A percentile compares a stretch with the other conserved stretches of the same genome.
Evolutionary conservation across 2,329 filamentous ascomycete species (phyloP).

Genomic region (Cladophialophora yegresii): DNA sequence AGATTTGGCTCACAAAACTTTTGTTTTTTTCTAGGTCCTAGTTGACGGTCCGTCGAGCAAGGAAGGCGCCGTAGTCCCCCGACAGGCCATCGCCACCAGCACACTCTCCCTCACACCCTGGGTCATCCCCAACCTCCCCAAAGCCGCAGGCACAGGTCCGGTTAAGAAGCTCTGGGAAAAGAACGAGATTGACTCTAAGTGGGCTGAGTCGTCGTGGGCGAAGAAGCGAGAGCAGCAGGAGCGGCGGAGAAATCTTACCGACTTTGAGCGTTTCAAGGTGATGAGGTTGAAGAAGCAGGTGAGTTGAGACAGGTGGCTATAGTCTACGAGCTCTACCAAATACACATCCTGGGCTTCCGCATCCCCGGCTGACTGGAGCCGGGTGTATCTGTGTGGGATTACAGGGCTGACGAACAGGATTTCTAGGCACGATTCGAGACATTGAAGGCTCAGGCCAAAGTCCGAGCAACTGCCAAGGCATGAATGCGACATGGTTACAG

Average conservation of each 20-base stretch:
- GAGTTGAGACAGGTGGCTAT: slow-evolving; percentile 41
- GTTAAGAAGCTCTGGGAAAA: slow-evolving; percentile 91
- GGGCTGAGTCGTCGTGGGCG: slow-evolving; percentile 86
- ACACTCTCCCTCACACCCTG: slow-evolving; percentile 87
- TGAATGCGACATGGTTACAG: slow-evolving; percentile 31
- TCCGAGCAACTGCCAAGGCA: slow-evolving; percentile 74
- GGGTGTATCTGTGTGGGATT: background rate
- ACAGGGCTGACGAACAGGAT: slow-evolving; percentile 6
- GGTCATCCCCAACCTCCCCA: slow-evolving; percentile 81
- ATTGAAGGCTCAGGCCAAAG: slow-evolving; percentile 92
- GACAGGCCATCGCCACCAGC: slow-evolving; percentile 81
- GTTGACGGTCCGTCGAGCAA: slow-evolving; percentile 90
- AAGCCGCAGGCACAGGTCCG: slow-evolving; percentile 76
- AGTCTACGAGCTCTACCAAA: background rate
- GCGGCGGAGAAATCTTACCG: slow-evolving; percentile 86
- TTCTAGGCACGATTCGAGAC: slow-evolving; percentile 82
- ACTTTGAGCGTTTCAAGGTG: slow-evolving; percentile 99
- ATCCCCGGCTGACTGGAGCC: background rate
- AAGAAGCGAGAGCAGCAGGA: slow-evolving; percentile 86
- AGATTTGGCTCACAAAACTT: slow-evolving; percentile 6
- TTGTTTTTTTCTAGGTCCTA: slow-evolving; percentile 67
- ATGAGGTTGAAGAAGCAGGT: slow-evolving; percentile 99
- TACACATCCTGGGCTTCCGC: background rate
- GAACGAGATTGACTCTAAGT: slow-evolving; percentile 88
- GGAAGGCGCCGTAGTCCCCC: slow-evolving; percentile 75